Evolutionary conservation across 2,329 filamentous ascomycete species (phyloP), one percentile per base, ranked within the genome.

Genomic region (Colletotrichum limetticola): DNA sequence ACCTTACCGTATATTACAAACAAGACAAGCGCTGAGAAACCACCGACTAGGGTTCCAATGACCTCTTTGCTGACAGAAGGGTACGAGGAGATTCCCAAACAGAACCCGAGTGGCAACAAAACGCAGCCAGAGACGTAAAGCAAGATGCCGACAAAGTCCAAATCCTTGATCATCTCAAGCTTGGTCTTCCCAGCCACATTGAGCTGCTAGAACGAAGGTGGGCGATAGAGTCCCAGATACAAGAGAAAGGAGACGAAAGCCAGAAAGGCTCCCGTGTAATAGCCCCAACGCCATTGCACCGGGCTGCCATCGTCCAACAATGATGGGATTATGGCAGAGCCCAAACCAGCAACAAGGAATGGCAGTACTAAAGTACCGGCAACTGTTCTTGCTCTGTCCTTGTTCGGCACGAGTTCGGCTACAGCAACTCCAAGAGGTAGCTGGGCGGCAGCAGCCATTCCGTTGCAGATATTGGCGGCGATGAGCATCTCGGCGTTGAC

Each of bases 201-300:
- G 22, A 86, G 81, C 78, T 84, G 83, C 24, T 81, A 76, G 76
- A 83, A 87, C 8, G 81, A 83, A 0, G 87, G 86, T 28, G 85
- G 86, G 74, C 84, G 83, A 78, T 88, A 88, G 68, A 85, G 84
- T 74, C 86, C 80, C 42, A 79, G 78, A 69, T 83, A 87, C 7
- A 86, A 79, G 1, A 81, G 76, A 2, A 85, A 75, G 12, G 83
- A 79, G 26, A 85, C 70, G n/a, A 79, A 80, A 46, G 80, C 82
- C 68, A 85, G 79, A 65, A 87, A 85, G 75, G 85, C 84, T 68
- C 83, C 84, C 4, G 89, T 75, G 75, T 86, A 88, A 77, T 86
- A 89, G 68, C 79, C 83, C 85, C 86, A 87, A 53, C 87, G 81
- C 86, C 87, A 89, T 22, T 80, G 78, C 4, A 81, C 76, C 4